Evolutionary conservation across 495 filamentous ascomycete genomes (phyloP), one percentile per base, ranked within the genome.

Genomic region (Gamarada debralockiae): DNA sequence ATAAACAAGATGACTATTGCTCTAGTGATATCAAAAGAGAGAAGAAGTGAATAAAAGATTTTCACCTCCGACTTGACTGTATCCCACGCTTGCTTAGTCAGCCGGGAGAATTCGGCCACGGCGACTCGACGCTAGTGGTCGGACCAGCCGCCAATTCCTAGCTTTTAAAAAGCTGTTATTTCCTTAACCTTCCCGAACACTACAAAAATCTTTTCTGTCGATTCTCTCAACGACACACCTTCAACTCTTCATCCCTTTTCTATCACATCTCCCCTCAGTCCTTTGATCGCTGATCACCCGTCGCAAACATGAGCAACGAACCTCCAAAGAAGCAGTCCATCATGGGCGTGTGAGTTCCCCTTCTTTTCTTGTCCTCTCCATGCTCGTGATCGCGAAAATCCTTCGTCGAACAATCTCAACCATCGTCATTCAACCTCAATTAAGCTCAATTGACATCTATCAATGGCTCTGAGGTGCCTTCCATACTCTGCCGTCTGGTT

Each of bases 321-420:
- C 60, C 69, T 39, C 63, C 54, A 56, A 67, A 69, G 68, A 89
- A 87, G 57, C 89, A 91, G 86, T 77, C 83, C 73, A 78, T 92
- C 70, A 74, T 95, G 82, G 91, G 91, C 80, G 93, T 96, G 90
- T 90, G 85, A 66, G 84, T 86, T 79, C 38, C 46, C 39, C 38
- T 41, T 31, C 48, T 43, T 52, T 48, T 37, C 31, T 48, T 42
- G 36, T 48, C 22, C 37, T 45, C 33, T 24, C 29, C 33, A 23
- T 49, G 20, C 45, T 42, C 41, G 40, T 25, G 42, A 57, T 67
- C 59, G 36, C 49, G 36, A 43, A 40, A 31, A 44, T 41, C 25
- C 8, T 27, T 34, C 40, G 40, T 49, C 52, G 18, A 56, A 33
- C 14, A 38, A 36, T 57, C 36, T 29, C 39, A 33, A 48, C 21